A percentile compares a stretch with the other conserved stretches of the same genome.
Conservation (phyloP, 345 rosid species). For the Populus euphratica region DNA sequence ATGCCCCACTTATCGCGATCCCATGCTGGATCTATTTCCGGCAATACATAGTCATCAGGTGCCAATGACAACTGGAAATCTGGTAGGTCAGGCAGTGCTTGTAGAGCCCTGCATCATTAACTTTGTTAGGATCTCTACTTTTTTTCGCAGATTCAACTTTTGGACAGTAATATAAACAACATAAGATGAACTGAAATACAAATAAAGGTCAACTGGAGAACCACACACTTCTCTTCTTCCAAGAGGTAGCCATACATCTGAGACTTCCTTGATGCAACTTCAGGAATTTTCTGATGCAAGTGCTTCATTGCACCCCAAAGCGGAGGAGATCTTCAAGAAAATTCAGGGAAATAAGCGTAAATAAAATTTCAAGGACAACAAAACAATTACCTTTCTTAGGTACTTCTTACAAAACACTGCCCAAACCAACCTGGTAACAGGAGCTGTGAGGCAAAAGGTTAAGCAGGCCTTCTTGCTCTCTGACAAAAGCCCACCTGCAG, state of each 20-base stretch:
- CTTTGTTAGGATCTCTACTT: neutral
- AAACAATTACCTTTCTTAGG: neutral
- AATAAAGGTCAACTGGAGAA: neutral
- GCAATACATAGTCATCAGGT: conserved; percentile 70
- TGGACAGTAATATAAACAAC: no score
- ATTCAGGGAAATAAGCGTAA: neutral
- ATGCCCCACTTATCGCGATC: conserved; percentile 46
- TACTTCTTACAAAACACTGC: neutral
- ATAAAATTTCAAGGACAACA: neutral
- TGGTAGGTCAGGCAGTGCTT: conserved; percentile 77
- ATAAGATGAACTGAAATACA: neutral
- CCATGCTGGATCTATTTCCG: conserved; percentile 60
- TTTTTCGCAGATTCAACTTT: no score
- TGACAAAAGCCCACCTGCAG: conserved; percentile 66
- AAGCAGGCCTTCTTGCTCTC: conserved; percentile 88
- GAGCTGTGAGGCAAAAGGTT: conserved; percentile 71
- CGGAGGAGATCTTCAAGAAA: conserved; percentile 61
- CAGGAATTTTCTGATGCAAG: conserved; percentile 81
- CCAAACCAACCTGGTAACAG: conserved; percentile 68
- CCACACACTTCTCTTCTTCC: conserved; percentile 84
- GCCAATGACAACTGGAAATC: conserved; percentile 73
- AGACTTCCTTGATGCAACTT: conserved; percentile 76
- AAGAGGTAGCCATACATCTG: conserved; percentile 78
- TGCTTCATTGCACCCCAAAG: conserved; percentile 86
- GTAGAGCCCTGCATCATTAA: conserved; percentile 52